Evolutionary conservation across 73 alveolate species (phyloP), one percentile per base, ranked within the genome.

Genomic region (Paramecium tetraurelia): DNA sequence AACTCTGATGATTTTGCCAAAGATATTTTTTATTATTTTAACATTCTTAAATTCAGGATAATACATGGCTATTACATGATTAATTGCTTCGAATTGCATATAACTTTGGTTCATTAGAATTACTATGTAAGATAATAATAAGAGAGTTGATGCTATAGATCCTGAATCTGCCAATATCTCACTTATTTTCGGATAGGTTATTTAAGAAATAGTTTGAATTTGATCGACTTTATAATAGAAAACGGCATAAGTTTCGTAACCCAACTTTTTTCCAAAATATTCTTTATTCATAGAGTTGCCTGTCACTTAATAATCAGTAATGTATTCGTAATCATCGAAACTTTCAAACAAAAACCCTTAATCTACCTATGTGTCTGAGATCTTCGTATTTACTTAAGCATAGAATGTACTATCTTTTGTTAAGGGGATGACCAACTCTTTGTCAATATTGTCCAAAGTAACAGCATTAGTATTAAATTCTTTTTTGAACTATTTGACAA

Each of bases 1-100:
- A 80, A 80, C 75, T 80, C 50, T 14, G 5, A 44, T 80, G 9
- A 80, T 80, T 80, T 48, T 80, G 6, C 90, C 90, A 80, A 80
- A 80, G 4, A 41, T 18, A 44, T 41, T 46, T 22, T 80, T 43
- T 4, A 31, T 43, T n/a, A 80, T 80, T 44, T 44, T 44, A 5
- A 41, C 6, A 21, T 80, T 43, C 48, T 80, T 44, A 29, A 80
- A 80, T 12, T 80, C 21, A n/a, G 90, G 90, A 80, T 44, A 80
- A 80, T 44, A 80, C 90, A 80, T 80, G 0, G 33, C 3, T 11
- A 80, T 80, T 7, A 80, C 53, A 11, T 40, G 35, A 80, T 44
- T 22, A 1, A 80, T 27, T 14, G 90, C 90, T 7, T 80, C 90
- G 10, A 31, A 22, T 80, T 80, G 29, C 48, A 80, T 9, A 22